A percentile compares a stretch with the other conserved stretches of the same genome.
phyloP scores from a whole-genome alignment of 208 protist genomes.

The Wallacemonas rigidus region DNA sequence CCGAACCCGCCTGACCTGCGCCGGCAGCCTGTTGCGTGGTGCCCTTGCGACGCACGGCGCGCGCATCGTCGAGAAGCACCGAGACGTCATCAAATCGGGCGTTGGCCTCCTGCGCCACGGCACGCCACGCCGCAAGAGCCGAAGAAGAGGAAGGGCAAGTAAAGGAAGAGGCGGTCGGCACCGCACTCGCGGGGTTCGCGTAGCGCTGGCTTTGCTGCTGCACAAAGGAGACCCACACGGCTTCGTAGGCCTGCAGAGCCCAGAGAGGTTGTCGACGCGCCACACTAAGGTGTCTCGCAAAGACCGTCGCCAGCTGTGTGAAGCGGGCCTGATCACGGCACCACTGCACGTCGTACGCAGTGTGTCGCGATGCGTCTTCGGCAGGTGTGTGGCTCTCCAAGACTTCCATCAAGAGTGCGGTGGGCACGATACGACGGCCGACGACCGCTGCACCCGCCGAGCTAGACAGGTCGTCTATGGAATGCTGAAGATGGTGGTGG shows the following conservation, averaged over 20 bases:
- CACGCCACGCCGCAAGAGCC: neutral
- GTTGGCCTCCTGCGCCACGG: neutral
- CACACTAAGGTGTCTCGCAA: constrained; percentile 40
- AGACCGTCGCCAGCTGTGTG: constrained; percentile 30
- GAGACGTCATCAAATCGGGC: neutral
- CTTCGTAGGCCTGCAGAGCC: constrained; percentile 20
- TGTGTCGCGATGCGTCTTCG: constrained; percentile 28
- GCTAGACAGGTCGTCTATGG: too few relatives aligned
- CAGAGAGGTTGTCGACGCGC: constrained; percentile 22
- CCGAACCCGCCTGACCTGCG: neutral
- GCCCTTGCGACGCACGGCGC: constrained; percentile 14
- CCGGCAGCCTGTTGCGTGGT: constrained; percentile 2
- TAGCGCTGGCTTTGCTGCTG: neutral
- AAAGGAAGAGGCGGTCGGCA: neutral
- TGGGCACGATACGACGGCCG: constrained; percentile 28
- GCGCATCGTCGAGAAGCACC: constrained; percentile 12
- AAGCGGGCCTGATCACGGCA: constrained; percentile 35
- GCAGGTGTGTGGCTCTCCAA: constrained; percentile 39
- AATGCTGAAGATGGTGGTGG: too few relatives aligned
- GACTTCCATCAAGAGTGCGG: constrained; percentile 43
- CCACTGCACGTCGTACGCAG: constrained; percentile 28
- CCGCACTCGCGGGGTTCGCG: too few relatives aligned
- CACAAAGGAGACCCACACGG: constrained; percentile 1
- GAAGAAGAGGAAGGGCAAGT: neutral
- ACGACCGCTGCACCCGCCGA: neutral